Base-by-base conservation (phyloP, 805 yeast genomes). In the Starmerella apicola region DNA sequence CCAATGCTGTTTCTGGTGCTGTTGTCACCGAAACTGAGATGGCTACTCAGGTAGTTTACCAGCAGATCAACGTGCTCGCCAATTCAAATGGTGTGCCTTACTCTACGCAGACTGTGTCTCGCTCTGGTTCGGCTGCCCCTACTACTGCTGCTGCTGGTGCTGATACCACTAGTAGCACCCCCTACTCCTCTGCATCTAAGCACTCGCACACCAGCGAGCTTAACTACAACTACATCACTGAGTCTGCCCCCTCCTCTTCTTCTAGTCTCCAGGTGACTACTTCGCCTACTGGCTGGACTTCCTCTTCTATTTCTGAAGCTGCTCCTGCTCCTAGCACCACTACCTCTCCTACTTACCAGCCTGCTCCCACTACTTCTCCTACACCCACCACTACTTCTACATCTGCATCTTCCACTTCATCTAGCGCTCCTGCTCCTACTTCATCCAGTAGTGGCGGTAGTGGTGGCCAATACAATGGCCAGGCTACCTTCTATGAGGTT, bases 401-500 rank as follows among this genome's bases (percentile, higher is more conserved):
- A 18, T 28, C 47, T 7, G 40, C 44, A 18, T 23, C 45, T 21
- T 8, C 45, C 13, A 23, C 50, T 26, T 17, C 46, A 19, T 9
- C 45, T 5, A 3, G 45, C 13, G 17, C 44, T 22, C 12, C 45
- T 9, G 36, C 41, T 23, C 22, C 51, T 23, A 22, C 45, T 24
- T 9, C 49, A 28, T 31, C 47, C 26, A 32, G 44, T 16, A 9
- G 45, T 23, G 17, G 50, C 19, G 35, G 52, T 24, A 44, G 53
- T 37, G 55, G 54, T 28, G 49, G 41, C 17, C 23, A 38, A 29
- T 60, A 46, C 56, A 32, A 50, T 31, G 61, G 65, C 29, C 54
- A 61, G 21, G 65, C 61, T 6, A 61, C 65, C 25, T 61, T 42
- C 54, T 61, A 57, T 49, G 51, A 48, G 25, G 50, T 54, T 24